These are phyloP conservation scores for Pichia occidentalis DNA, from an alignment of 805 yeast species.

Conservation along the genomic window DNA sequence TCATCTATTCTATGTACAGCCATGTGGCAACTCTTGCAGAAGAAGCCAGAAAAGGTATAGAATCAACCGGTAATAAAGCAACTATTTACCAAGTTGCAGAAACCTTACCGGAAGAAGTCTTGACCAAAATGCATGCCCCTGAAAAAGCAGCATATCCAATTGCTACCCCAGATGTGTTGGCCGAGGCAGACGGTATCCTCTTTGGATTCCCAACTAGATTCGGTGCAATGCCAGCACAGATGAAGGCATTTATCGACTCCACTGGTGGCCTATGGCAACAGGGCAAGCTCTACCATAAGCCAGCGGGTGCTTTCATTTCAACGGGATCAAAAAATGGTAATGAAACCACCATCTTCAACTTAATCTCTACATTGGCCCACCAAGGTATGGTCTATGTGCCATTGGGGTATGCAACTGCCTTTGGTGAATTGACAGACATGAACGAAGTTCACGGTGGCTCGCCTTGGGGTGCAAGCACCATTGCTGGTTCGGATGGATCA, in stretches of 20 bases:
- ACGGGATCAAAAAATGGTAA: conserved; percentile 84
- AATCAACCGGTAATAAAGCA: conserved; percentile 61
- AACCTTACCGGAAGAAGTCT: conserved; percentile 57
- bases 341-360: conserved; percentile 60
- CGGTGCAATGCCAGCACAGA: conserved; percentile 76
- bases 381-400: conserved; percentile 81
- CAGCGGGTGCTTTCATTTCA: conserved; percentile 64
- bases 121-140: conserved; percentile 55
- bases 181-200: conserved; percentile 68
- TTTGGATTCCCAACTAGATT: conserved; percentile 85
- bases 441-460: conserved; percentile 72
- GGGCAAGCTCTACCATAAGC: conserved; percentile 69
- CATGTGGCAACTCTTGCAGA: conserved; percentile 67
- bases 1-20: conserved; percentile 71
- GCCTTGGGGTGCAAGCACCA: conserved; percentile 83
- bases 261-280: conserved; percentile 76
- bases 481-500: conserved; percentile 73
- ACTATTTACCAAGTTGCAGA: conserved; percentile 72
- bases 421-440: conserved; percentile 47
- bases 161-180: conserved; percentile 56
- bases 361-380: conserved; percentile 61
- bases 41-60: conserved; percentile 60
- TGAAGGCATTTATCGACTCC: conserved; percentile 68
- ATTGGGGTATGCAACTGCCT: conserved; percentile 58
- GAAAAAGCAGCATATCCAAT: conserved; percentile 57